Base-by-base conservation (phyloP, 2,329 filamentous ascomycete species). In the Fusarium graminum region DNA sequence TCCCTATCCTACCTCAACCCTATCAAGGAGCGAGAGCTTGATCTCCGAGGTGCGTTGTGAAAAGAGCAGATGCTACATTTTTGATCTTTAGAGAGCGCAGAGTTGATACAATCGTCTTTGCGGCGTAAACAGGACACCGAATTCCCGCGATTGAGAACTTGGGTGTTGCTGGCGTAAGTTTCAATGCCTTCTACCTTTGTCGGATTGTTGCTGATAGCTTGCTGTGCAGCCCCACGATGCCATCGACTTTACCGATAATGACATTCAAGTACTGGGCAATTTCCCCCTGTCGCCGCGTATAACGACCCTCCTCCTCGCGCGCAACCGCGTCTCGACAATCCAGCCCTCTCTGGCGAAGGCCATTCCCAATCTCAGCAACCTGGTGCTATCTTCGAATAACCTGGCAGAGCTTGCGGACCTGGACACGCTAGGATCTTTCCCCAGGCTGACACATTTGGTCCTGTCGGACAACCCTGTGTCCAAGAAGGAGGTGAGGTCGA, bases 1-100 rank as follows among this genome's bases (percentile, higher is more conserved):
- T 97, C 95, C 77, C 91, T 97, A 72, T 97, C 94, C 79, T 99
- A 97, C 86, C 91, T 98, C 82, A 99, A 98, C 82, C 94, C 94
- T 79, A 88, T 99, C 80, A 97, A 95, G 83, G 95, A 99, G 87
- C 93, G 95, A 81, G 95, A 99, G 88, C 89, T 99, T 80, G 94
- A 98, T 85, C 92, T 99, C 75, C 90, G 95, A 97, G 95, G 95
- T 98, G 92, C 89, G 93, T 86, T 81, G 88, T 67, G 91, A 91
- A 93, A 97, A 93, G 93, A 89, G 86, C 92, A 94, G 93, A 95
- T 97, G 88, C 93, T 97, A 92, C 92, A 93, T 88, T 73, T 63
- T 77, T 77, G 74, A 77, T 77, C 72, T 59, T 74, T 74, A 67
- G 59, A 63, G 55, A 77, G 78, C 89, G 87, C 91, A 92, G 86